Conservation (phyloP, 2,329 filamentous ascomycete species). For the Phaeosphaeria sp. region DNA sequence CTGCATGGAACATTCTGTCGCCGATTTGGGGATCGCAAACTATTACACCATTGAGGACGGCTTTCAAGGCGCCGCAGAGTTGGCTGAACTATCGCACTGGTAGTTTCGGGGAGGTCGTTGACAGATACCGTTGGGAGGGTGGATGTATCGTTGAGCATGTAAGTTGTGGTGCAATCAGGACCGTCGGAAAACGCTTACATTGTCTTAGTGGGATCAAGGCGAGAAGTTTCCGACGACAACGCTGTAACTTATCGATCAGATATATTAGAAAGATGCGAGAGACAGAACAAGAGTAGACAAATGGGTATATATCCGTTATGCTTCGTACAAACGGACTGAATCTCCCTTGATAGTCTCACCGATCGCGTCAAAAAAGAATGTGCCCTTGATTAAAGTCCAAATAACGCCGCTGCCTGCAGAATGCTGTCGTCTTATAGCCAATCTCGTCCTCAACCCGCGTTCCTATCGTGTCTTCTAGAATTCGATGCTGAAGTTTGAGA, state of each 20-base stretch:
- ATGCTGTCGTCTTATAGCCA: not conserved
- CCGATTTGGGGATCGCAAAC: constrained; percentile 31
- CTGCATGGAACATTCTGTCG: constrained; percentile 33
- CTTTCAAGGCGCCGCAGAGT: constrained; percentile 27
- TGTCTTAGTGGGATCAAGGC: constrained; percentile 33
- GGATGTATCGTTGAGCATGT: constrained; percentile 44
- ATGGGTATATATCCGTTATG: not conserved
- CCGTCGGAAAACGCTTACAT: not conserved
- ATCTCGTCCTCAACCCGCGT: not conserved
- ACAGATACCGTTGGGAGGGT: constrained; percentile 39
- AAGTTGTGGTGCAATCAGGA: constrained; percentile 15
- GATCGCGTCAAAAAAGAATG: not conserved
- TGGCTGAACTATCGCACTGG: constrained; percentile 36
- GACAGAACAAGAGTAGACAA: not conserved
- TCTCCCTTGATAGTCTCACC: not conserved
- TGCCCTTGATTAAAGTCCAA: not conserved
- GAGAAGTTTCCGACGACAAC: constrained; percentile 23
- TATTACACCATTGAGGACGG: constrained; percentile 30
- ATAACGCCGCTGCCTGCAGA: not conserved
- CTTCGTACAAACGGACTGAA: not conserved
- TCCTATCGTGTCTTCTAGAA: not conserved
- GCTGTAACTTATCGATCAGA: not conserved
- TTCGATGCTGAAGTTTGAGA: not conserved
- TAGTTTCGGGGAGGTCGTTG: constrained; percentile 33
- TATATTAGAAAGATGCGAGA: not conserved